Evolutionary conservation across 768 basidiomycete species (phyloP).

Genomic region (Russula sp.): DNA sequence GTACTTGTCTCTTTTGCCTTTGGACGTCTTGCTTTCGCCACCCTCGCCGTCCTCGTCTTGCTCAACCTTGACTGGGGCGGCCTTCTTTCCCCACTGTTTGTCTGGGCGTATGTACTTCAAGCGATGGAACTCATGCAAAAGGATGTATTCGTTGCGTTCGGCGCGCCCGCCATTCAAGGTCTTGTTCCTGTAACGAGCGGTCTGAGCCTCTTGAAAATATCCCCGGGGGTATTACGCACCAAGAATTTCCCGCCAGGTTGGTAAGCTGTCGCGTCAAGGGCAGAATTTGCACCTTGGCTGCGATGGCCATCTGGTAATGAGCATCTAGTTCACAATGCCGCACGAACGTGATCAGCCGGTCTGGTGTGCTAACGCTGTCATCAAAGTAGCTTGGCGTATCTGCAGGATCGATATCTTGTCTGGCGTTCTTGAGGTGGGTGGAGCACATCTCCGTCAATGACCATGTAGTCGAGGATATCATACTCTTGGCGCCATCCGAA

Average conservation of each 20-base stretch:
- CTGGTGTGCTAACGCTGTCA: constrained; percentile 69
- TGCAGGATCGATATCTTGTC: constrained; percentile 95
- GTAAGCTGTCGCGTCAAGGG: constrained; percentile 92
- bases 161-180: constrained; percentile 96
- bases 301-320: constrained; percentile 96
- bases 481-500: constrained; percentile 92
- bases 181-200: constrained; percentile 68
- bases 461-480: constrained; percentile 97
- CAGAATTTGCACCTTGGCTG: constrained; percentile 88
- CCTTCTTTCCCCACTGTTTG: constrained; percentile 82
- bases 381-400: constrained; percentile 92
- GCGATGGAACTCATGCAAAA: constrained; percentile 95
- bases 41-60: constrained; percentile 48
- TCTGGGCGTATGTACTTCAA: constrained; percentile 97
- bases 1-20: constrained; percentile 87
- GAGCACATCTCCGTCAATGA: constrained; percentile 96
- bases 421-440: constrained; percentile 78
- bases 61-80: constrained; percentile 53
- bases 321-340: constrained; percentile 94
- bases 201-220: background rate
- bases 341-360: constrained; percentile 80
- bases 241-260: constrained; percentile 93
- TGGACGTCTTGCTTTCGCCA: constrained; percentile 48
- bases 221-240: constrained; percentile 49
- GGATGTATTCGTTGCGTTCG: constrained; percentile 98